A percentile compares a stretch with the other conserved stretches of the same genome.
phyloP scores from a whole-genome alignment of 2,329 filamentous ascomycete genomes.

The Hymenoscyphus albidus region DNA sequence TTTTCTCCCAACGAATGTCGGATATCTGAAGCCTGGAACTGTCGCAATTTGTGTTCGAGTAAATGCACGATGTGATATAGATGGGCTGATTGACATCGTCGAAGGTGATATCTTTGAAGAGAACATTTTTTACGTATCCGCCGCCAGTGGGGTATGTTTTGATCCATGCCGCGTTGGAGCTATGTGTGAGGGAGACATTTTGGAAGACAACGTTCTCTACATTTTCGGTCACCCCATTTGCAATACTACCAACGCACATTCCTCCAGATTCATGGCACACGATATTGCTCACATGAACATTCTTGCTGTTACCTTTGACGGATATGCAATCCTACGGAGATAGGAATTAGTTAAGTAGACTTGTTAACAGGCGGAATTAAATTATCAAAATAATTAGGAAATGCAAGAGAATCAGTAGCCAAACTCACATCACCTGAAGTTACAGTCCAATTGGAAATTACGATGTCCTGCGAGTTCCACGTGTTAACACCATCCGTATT shows the following conservation, averaged over 20 bases:
- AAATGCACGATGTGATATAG: slow-evolving; percentile 46
- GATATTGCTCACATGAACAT: slow-evolving; percentile 55
- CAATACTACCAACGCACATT: slow-evolving; percentile 47
- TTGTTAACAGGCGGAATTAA: background rate
- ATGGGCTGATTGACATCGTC: slow-evolving; percentile 47
- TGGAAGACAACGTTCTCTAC: slow-evolving; percentile 56
- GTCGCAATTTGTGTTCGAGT: slow-evolving; percentile 41
- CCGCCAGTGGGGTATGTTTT: slow-evolving; percentile 37
- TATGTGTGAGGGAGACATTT: slow-evolving; percentile 36
- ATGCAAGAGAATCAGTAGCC: too few relatives aligned
- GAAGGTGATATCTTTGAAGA: slow-evolving; percentile 32
- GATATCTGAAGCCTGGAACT: slow-evolving; percentile 56
- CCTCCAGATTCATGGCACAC: slow-evolving; percentile 58
- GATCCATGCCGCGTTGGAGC: slow-evolving; percentile 37
- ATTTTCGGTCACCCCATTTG: slow-evolving; percentile 48
- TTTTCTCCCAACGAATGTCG: slow-evolving; percentile 56
- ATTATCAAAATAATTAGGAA: background rate
- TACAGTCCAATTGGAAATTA: slow-evolving; percentile 47
- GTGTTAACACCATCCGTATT: slow-evolving; percentile 63
- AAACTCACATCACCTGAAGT: slow-evolving; percentile 41
- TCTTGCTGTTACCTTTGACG: slow-evolving; percentile 55
- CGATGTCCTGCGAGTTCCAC: slow-evolving; percentile 51
- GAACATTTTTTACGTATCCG: slow-evolving; percentile 36
- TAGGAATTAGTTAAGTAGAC: background rate
- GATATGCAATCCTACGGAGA: slow-evolving; percentile 46